Evolutionary conservation across 768 basidiomycete species (phyloP), one percentile per base, ranked within the genome.

Genomic region (Grammothele lineata): DNA sequence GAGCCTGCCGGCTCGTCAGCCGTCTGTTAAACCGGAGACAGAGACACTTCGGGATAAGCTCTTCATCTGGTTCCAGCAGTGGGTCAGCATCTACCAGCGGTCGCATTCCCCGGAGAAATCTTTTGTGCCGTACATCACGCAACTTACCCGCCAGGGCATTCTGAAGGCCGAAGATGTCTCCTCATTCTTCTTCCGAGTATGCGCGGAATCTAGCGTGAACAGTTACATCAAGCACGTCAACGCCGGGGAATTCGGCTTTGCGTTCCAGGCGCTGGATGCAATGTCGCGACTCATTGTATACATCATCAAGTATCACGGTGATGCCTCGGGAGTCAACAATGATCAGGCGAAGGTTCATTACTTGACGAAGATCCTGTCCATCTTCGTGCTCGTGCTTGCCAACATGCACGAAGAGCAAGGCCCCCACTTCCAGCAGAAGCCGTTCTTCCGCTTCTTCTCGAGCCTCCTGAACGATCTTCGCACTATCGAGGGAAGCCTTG

Each of bases 281-380:
- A 83, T 97, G 74, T 92, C 95, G 30, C 82, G 92, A 54, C 74
- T 99, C 51, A 91, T 99, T 55, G 88, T 92, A 27, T 92, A 96
- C 67, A 94, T 99, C 70, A 93, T 98, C 80, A 98, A 98, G 72
- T 97, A 98, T 65, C 95, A 98, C 57, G 96, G 94, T 10, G 96
- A 99, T 69, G 90, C 93, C 22, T 83, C 87, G 11, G 92, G 90
- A 9, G 76, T 90, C 48, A 90, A 93, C 67, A 92, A 91, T 58
- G 93, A 95, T 57, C 87, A 92, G 57, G 92, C 93, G 15, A 96
- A 96, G 65, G 90, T 94, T 11, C 90, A 95, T 64, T 98, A 97
- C 69, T 73, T 96, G 58, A 92, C 91, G 43, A 98, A 97, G 71
- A 97, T 98, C 49, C 70, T 99, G 48, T 95, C 95, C 11, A 98